Evolutionary conservation across 306 rosid genomes (phyloP), one percentile per base, ranked within the genome.

Genomic region (Glycine tomentella): DNA sequence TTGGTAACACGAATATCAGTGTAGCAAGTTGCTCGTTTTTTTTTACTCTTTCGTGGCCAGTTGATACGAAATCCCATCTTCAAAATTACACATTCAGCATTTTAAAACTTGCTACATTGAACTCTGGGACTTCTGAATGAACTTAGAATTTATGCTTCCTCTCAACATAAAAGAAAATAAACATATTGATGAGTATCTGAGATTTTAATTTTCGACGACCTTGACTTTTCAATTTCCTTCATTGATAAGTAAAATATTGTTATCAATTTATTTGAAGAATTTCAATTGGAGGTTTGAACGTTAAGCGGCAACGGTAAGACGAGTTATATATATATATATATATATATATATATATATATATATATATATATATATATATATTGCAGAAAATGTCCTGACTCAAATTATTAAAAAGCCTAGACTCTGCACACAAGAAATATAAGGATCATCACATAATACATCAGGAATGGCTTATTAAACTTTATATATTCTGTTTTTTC

Each of bases 1-100:
- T 82, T 77, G 8, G 74, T 56, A 33, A 77, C 86, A 72, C 78
- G 20, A 74, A 77, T 65, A 80, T 77, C 74, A 81, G 81, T 84
- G 83, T 12, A 70, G 50, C 79, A 65, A 81, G 74, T 75, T 74
- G 83, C 69, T 80, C 68, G 4, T 59, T 25, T 36, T 40, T 34
- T 9, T 76, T 49, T 7, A 52, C 55, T 31, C 53, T 36, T 42
- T 7, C 44, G 2, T 70, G 59, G 11, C 46, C 45, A 46, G 53
- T 75, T 57, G 69, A 59, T 45, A 4, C 25, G 45, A 75, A 75
- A 59, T 75, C 6, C 44, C 59, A 6, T 64, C 48, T 63, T 40
- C 3, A 42, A 66, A 66, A 8, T 42, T 38, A 66, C 7, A 66
- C 52, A 8, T 8, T 66, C 5, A n/a, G 14, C 71, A 42, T n/a